Evolutionary conservation across 495 filamentous ascomycete species (phyloP).

Genomic region (Aspergillus baeticus): DNA sequence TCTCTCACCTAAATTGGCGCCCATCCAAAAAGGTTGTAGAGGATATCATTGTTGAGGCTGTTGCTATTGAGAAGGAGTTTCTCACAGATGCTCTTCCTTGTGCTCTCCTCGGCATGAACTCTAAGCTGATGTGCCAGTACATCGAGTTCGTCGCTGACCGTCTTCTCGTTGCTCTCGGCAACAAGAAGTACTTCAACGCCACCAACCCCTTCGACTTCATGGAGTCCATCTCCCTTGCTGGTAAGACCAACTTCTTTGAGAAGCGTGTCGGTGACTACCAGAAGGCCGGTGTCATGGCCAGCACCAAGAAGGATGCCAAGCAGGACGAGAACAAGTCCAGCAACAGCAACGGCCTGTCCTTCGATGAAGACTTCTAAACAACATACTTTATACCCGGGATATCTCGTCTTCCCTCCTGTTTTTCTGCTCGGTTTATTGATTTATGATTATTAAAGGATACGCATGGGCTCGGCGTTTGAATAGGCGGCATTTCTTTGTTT

Average conservation of each 20-base stretch:
- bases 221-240: constrained; percentile 97
- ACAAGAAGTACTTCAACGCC: constrained; percentile 86
- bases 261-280: constrained; percentile 99
- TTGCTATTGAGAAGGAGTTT: constrained; percentile 96
- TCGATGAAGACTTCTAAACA: constrained; percentile 95
- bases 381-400: constrained; percentile 27
- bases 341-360: constrained; percentile 78
- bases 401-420: constrained; percentile 16
- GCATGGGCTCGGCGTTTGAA: constrained; percentile 44
- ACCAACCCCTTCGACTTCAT: constrained; percentile 99
- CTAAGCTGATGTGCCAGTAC: constrained; percentile 97
- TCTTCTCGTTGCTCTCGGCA: constrained; percentile 86
- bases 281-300: constrained; percentile 97
- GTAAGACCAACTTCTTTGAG: constrained; percentile 99
- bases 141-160: constrained; percentile 99
- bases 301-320: constrained; percentile 74
- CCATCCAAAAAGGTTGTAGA: constrained; percentile 77
- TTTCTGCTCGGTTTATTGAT: constrained; percentile 24
- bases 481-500: constrained; percentile 21
- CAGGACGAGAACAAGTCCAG: constrained; percentile 54
- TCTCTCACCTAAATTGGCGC: constrained; percentile 90
- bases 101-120: constrained; percentile 94
- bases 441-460: constrained; percentile 37
- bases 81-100: constrained; percentile 91
- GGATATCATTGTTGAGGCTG: constrained; percentile 90